These are phyloP conservation scores for Acer negundo DNA, from an alignment of 345 rosid species.

Conservation along the genomic window DNA sequence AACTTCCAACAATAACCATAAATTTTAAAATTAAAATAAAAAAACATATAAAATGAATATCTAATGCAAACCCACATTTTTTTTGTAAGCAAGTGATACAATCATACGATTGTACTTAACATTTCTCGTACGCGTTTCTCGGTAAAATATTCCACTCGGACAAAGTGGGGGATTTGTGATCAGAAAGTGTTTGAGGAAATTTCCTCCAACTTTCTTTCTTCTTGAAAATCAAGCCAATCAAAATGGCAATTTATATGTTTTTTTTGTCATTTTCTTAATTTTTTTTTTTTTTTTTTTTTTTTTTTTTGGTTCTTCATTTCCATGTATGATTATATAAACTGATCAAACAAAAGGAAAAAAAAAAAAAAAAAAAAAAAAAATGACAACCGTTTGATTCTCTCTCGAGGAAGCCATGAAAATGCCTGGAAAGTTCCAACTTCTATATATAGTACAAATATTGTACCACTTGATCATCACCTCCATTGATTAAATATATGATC, in stretches of 20 bases:
- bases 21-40: no score
- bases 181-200: not conserved
- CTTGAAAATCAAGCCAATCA: not conserved
- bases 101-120: no score
- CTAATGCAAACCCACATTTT: not conserved
- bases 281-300: no score
- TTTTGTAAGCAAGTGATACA: no score
- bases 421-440: slow-evolving; percentile 11
- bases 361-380: no score
- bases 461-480: not conserved
- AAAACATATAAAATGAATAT: no score
- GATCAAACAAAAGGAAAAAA: not conserved
- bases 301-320: slow-evolving; percentile 6
- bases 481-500: not conserved
- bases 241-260: not conserved
- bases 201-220: slow-evolving; percentile 12
- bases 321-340: not conserved
- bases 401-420: slow-evolving; percentile 29
- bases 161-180: not conserved
- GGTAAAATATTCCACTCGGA: not conserved
- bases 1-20: no score
- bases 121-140: not conserved
- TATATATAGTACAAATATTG: not conserved
- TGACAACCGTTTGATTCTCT: slow-evolving; percentile 17
- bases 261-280: not conserved